Evolutionary conservation across 2,329 filamentous ascomycete species (phyloP), one percentile per base, ranked within the genome.

Genomic region (Sphaerulina musiva): DNA sequence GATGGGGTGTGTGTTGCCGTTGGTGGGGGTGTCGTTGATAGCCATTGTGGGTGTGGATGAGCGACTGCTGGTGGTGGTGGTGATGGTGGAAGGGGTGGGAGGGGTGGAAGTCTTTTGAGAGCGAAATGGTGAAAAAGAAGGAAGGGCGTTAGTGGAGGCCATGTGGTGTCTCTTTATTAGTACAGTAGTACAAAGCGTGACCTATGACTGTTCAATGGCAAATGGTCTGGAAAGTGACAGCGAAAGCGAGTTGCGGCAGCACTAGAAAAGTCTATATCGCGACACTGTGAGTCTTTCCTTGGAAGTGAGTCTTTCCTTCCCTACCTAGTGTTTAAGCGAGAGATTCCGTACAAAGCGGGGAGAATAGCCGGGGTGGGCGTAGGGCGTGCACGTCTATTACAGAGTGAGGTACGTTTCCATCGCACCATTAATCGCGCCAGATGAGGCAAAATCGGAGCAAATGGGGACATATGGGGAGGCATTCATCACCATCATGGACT

Each of bases 101-200:
- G 12, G 34, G 4, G 34, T 38, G 34, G 10, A 38, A 26, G 42
- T 46, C 29, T 51, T 56, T 29, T 55, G 54, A 50, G 55, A 62
- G 31, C 59, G 59, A 49, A 58, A 60, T 12, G 57, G 55, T 17
- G 58, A 58, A 31, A 53, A 26, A n/a, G 40, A 48, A 10, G 54
- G 4, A 26, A 6, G 4, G 6, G 26, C 49, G 41, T 53, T 54
- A 54, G 57, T 61, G 45, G 52, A 44, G 9, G 59, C 48, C 59
- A 61, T 61, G 40, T 54, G 45, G 29, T 43, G 7, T 12, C 4
- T 34, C 32, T 36, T 51, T 17, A 17, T 51, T 17, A 17, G 14
- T 17, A 17, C 14, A 17, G 14, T 17, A 8, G 11, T 39, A 14
- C 36, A 39, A 39, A 39, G 14, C 23, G n/a, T 42, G 14, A 14